Evolutionary conservation across 257 asterid genomes (phyloP), one percentile per base, ranked within the genome.

Genomic region (Penstemon davidsonii): DNA sequence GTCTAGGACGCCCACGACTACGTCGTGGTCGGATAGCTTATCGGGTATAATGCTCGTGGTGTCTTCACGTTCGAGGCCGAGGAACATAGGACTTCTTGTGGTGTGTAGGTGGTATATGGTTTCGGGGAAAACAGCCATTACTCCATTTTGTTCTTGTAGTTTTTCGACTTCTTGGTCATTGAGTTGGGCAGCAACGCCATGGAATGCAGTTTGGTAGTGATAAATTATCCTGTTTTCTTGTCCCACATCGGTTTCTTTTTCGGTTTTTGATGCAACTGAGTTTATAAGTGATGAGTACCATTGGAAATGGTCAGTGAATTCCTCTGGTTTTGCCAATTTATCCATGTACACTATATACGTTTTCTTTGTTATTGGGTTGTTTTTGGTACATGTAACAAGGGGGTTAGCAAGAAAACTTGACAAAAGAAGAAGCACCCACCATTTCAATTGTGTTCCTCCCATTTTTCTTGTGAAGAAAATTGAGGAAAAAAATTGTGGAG

Each of bases 51-150:
- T 39, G 66, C 68, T 78, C 2, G 71, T 78, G 70, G 83, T 78
- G 12, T 76, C 80, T 13, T 65, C 78, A 4, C 76, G 69, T 25
- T 80, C 85, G 2, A 93, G 92, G 25, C 99, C 96, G 46, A 90
- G 91, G 79, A 93, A 93, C 64, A 59, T 3, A 0, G 99, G 96
- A 68, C 99, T 93, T 73, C 97, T 75, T 2, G 99, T 93, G 15
- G 97, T 93, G 88, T 90, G 99, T 1, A 90, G 87, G 7, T 83
- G 84, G 73, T 88, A 84, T 0, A 80, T 42, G 2, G 87, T 80
- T 15, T 90, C 99, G 0, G 92, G 96, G 56, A 82, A 83, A 5
- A 91, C 80, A 0, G 96, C 86, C 19, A 76, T 7, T 0, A 93
- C 96, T 6, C 88, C 97, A 9, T 66, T 15, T 42, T 71, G 74